Evolutionary conservation across 345 rosid species (phyloP).

Genomic region (Abelmoschus esculentus): DNA sequence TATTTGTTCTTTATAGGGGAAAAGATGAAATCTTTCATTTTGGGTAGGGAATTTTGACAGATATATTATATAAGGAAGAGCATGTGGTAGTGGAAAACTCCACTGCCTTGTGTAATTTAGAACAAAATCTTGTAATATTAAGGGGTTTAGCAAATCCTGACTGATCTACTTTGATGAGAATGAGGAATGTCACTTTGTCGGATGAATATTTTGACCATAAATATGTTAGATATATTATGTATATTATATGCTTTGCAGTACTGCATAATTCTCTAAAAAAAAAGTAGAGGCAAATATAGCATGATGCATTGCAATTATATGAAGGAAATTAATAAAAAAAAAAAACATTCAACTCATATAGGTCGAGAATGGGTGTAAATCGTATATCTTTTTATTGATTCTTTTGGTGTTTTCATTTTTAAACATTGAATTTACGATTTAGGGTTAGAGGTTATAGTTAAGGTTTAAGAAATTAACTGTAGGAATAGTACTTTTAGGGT

Average conservation of each 20-base stretch:
- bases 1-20: background rate
- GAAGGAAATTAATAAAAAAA: too few relatives aligned
- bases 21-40: background rate
- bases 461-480: too few relatives aligned
- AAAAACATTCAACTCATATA: too few relatives aligned
- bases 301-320: too few relatives aligned
- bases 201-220: background rate
- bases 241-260: background rate
- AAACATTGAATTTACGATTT: too few relatives aligned
- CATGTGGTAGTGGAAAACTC: background rate
- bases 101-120: background rate
- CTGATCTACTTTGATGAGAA: background rate
- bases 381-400: too few relatives aligned
- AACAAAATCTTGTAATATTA: conserved; percentile 1
- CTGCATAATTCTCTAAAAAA: background rate
- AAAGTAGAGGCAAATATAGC: too few relatives aligned
- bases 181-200: background rate
- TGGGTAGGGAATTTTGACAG: background rate
- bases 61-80: background rate
- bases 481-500: too few relatives aligned
- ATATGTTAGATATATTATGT: too few relatives aligned
- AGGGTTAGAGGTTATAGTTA: too few relatives aligned
- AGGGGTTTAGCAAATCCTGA: background rate
- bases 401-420: too few relatives aligned
- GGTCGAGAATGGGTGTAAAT: too few relatives aligned